These are phyloP conservation scores for Solanum acaule DNA, from an alignment of 257 asterid genomes.

Conservation along the genomic window DNA sequence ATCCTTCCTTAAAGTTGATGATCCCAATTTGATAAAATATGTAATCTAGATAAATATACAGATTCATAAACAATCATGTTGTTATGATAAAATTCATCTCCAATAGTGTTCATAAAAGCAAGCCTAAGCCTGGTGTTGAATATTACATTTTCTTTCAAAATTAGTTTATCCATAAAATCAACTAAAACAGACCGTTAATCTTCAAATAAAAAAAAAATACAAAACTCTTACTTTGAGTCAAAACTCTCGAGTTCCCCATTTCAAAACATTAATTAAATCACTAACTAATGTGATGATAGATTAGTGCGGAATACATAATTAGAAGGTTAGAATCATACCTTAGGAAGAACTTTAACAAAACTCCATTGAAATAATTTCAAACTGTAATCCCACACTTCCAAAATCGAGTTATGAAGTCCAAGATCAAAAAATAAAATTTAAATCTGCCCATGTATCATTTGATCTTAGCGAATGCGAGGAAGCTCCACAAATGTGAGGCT, in stretches of 20 bases:
- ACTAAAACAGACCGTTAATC: neutral
- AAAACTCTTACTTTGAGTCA: neutral
- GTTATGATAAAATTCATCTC: too few species aligned
- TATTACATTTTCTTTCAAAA: neutral
- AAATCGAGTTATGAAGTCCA: neutral
- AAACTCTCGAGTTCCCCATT: too few species aligned
- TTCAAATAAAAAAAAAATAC: too few species aligned
- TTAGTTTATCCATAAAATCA: neutral
- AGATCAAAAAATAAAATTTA: too few species aligned
- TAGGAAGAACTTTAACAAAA: too few species aligned
- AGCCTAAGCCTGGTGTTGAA: neutral
- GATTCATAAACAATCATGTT: neutral
- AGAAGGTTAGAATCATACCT: neutral
- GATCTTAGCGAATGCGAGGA: neutral
- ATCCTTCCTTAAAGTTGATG: neutral
- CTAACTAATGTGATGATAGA: neutral
- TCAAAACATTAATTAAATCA: neutral
- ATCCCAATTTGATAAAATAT: neutral
- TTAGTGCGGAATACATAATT: neutral
- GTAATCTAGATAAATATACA: too few species aligned
- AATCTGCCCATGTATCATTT: neutral
- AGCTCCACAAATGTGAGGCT: neutral
- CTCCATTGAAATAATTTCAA: too few species aligned
- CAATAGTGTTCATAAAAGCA: neutral
- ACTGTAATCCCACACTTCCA: neutral